A percentile compares a stretch with the other conserved stretches of the same genome.
Conservation (phyloP, 768 basidiomycete species). For the Pleurotus platypus region DNA sequence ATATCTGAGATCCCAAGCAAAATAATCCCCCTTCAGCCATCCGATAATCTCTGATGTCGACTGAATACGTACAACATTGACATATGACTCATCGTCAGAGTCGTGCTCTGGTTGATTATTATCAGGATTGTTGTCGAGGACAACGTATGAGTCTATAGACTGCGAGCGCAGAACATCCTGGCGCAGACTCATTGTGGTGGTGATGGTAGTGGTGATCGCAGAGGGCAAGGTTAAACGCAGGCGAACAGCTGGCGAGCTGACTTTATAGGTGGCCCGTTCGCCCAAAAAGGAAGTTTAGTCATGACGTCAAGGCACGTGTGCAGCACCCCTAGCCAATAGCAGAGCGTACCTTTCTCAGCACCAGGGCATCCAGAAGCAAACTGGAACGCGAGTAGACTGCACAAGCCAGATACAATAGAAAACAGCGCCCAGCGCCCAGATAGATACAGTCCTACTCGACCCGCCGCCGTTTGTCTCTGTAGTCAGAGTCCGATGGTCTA, state of each 20-base stretch:
- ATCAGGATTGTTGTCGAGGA: conserved; percentile 20
- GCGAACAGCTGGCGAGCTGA: not conserved
- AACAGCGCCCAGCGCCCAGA: too few species aligned
- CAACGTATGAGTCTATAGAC: conserved; percentile 33
- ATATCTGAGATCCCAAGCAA: conserved; percentile 40
- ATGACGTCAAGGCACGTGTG: not conserved
- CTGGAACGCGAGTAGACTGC: too few species aligned
- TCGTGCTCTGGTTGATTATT: conserved; percentile 40
- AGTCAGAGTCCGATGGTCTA: conserved; percentile 21
- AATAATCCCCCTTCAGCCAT: not conserved
- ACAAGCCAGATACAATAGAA: too few species aligned
- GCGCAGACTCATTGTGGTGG: conserved; percentile 54
- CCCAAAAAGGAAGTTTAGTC: not conserved
- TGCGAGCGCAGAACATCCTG: conserved; percentile 67
- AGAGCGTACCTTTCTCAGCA: too few species aligned
- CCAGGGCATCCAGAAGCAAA: too few species aligned
- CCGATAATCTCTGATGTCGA: not conserved
- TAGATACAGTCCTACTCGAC: conserved; percentile 35
- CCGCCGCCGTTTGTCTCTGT: conserved; percentile 53
- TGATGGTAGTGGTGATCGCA: conserved; percentile 4
- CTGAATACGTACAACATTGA: conserved; percentile 58
- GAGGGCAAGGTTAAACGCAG: not conserved
- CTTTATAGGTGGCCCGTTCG: not conserved
- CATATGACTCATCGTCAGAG: conserved; percentile 63
- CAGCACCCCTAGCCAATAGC: too few species aligned